Base-by-base conservation (phyloP, 169 alveolate genomes). In the Eimeria praecox region DNA sequence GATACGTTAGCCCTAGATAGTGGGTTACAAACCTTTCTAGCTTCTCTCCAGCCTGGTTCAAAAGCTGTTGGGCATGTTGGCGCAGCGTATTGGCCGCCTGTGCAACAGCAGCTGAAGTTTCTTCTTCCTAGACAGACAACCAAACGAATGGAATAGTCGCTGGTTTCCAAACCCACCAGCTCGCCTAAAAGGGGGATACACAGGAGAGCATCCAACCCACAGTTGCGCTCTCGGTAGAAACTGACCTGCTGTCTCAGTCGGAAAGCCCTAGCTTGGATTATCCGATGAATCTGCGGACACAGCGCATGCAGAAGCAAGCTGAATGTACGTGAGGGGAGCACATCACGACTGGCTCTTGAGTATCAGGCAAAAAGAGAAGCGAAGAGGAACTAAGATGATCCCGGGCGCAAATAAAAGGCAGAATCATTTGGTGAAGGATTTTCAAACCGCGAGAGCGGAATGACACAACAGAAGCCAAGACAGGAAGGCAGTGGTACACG, bases 41-140 rank as follows among this genome's bases (percentile, higher is more conserved):
- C 59, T 86, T 86, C 16, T 86, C 92, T 35, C 82, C 92, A 12
- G 92, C 92, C 46, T 86, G 56, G 80, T 86, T 86, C 30, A 86
- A 59, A 59, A 86, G 66, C 62, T 86, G 92, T 62, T 86, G 92
- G 54, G 92, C 92, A 86, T 86, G 71, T 33, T 38, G 92, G 40
- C 92, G 92, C 42, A 86, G 66, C 27, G 92, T 20, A 42, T 33
- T 86, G 62, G 33, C 27, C 20, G 92, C 92, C 78, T 1, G 38
- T 35, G 92, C 75, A 38, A 20, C 92, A 38, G 92, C 52, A 56
- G 56, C 82, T 44, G 92, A 33, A 9, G 54, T 35, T 69, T 56
- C 78, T 59, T 54, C 92, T 44, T 86, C 92, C 92, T 86, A 59
- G 12, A 59, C 35, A 86, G 30, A 59, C 24, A 82, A 8, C 14